A percentile compares a stretch with the other conserved stretches of the same genome.
Conservation (phyloP, 192 early-diverging fungal genomes). For the Diversispora epigaea region DNA sequence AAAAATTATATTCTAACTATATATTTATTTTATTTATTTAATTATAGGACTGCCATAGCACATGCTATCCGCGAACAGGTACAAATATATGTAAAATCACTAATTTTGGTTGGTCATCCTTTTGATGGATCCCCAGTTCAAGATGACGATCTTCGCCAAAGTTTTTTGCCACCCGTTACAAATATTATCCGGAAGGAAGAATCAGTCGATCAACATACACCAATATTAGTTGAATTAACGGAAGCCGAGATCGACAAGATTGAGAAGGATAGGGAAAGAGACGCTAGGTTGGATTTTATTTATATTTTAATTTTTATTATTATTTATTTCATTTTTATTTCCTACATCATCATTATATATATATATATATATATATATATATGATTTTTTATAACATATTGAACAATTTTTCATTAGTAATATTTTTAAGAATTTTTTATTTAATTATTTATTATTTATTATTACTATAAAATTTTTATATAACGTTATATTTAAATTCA, state of each 20-base stretch:
- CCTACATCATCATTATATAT: too few species aligned
- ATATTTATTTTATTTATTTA: not conserved
- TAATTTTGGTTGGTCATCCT: constrained; percentile 77
- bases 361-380: not conserved
- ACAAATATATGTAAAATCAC: constrained; percentile 78
- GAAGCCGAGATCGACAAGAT: constrained; percentile 76
- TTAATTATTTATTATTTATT: too few species aligned
- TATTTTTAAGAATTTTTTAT: too few species aligned
- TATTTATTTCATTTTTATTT: too few species aligned
- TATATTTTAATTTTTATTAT: not conserved
- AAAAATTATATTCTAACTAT: not conserved
- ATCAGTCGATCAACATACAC: constrained; percentile 58
- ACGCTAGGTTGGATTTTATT: constrained; percentile 47
- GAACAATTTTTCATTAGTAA: not conserved
- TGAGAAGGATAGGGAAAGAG: constrained; percentile 81
- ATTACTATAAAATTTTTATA: too few species aligned
- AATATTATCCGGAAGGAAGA: constrained; percentile 50
- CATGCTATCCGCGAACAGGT: constrained; percentile 95
- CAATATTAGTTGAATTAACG: constrained; percentile 62
- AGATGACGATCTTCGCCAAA: constrained; percentile 73
- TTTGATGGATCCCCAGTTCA: constrained; percentile 73
- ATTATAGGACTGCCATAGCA: constrained; percentile 76
- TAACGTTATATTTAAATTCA: not conserved
- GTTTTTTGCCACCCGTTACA: constrained; percentile 67
- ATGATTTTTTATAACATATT: not conserved